A percentile compares a stretch with the other conserved stretches of the same genome.
These are phyloP conservation scores for Lagerstroemia speciosa DNA, from an alignment of 345 rosid species.

Conservation along the genomic window DNA sequence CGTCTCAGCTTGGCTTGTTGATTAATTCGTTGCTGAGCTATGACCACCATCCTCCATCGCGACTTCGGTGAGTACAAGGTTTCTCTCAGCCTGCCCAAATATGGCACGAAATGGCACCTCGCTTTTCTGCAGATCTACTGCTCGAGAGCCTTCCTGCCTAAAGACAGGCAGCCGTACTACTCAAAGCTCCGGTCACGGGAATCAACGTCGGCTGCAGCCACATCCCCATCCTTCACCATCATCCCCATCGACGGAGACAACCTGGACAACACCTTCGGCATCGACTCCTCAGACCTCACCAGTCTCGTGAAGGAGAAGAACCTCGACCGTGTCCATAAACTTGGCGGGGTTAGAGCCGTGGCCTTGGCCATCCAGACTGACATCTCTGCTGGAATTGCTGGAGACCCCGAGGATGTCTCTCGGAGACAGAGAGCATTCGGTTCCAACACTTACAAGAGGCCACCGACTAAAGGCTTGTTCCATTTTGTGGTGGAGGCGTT, in stretches of 20 bases:
- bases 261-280: constrained; percentile 14
- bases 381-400: constrained; percentile 26
- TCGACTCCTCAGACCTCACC: constrained; percentile 24
- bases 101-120: constrained; percentile 45
- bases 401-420: constrained; percentile 23
- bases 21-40: neutral
- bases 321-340: constrained; percentile 13
- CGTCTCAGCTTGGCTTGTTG: neutral
- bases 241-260: constrained; percentile 16
- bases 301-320: constrained; percentile 37
- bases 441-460: constrained; percentile 55
- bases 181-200: neutral
- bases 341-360: constrained; percentile 34
- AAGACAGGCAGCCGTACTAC: neutral
- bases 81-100: constrained; percentile 23
- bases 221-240: constrained; percentile 9
- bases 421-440: constrained; percentile 43
- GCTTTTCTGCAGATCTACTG: constrained; percentile 44
- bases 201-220: constrained; percentile 4
- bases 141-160: constrained; percentile 32
- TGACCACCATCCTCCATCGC: constrained; percentile 2
- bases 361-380: constrained; percentile 32
- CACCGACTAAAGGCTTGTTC: constrained; percentile 39
- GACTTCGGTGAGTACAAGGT: constrained; percentile 7
- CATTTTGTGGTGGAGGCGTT: constrained; percentile 43